Base-by-base conservation (phyloP, 495 filamentous ascomycete genomes). In the Umbilicaria muhlenbergii region DNA sequence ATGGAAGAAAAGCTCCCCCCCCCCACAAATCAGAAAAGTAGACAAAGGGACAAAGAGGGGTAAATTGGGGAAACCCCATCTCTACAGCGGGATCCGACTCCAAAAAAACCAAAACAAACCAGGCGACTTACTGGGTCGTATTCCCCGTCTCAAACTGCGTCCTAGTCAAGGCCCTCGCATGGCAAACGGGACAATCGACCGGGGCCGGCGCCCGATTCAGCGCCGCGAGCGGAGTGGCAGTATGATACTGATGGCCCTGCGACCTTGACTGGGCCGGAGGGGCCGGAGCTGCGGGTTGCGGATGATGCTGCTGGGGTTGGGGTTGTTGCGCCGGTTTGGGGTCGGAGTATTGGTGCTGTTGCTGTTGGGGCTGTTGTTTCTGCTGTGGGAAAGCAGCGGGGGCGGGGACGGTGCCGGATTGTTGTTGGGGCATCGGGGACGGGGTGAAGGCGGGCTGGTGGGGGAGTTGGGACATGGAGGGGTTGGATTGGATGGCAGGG, bases 141-240 rank as follows among this genome's bases (percentile, higher is more conserved):
- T 62, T 61, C 11, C 70, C 70, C 10, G 56, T 47, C n/a, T 65
- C 54, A 8, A 58, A 49, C 35, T 61, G 36, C 2, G 57, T 51
- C 13, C 58, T 58, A 0, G 70, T 74, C 61, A 74, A 63, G 34
- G 66, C 63, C 0, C 70, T 53, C 39, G 61, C 48, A 4, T 62
- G 57, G 37, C 70, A 74, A 7, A 53, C 53, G 0, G 70, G 68
- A 51, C 70, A 74, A 46, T 74, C 70, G 7, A 68, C 68, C 0
- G 66, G 67, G 6, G 60, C 55, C 2, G 70, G 53, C 1, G 53
- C 53, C 15, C 54, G 35, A 16, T 44, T 41, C 18, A 64, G 13
- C 47, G 53, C 43, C 47, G 59, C 16, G 55, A 64, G 17, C 43
- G 59, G 53, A 51, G 62, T 46, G 53, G 53, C 31, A 60, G 56